These are phyloP conservation scores for Colletotrichum shisoi DNA, from an alignment of 2,329 filamentous ascomycete species.

Conservation along the genomic window DNA sequence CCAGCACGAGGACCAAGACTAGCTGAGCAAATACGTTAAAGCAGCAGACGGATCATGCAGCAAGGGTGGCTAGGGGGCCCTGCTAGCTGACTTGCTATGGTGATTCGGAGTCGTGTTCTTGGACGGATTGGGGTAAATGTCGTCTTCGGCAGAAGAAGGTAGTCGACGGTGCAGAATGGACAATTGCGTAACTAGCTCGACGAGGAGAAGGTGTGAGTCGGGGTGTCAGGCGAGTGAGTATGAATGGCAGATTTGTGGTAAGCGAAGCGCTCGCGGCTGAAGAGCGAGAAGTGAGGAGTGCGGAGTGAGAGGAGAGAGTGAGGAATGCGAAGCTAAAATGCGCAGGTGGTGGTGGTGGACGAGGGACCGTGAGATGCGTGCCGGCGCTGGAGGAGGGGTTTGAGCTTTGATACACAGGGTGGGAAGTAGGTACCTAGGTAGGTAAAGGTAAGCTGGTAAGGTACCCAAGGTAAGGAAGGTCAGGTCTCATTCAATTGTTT, in stretches of 20 bases:
- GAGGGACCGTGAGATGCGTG: slow-evolving; percentile 1
- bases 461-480: slow-evolving; percentile 15
- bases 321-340: slow-evolving; percentile 3
- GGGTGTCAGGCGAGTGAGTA: slow-evolving; percentile 9
- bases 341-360: neutral
- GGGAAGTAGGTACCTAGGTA: neutral
- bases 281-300: neutral
- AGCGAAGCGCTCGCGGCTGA: slow-evolving; percentile 14
- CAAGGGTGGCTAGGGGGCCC: slow-evolving; percentile 23
- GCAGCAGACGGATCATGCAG: slow-evolving; percentile 31
- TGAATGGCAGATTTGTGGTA: neutral
- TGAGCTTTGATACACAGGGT: slow-evolving; percentile 1
- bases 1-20: slow-evolving; percentile 14
- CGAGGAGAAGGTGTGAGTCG: slow-evolving; percentile 14
- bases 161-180: neutral
- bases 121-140: slow-evolving; percentile 28
- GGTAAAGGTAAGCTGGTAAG: neutral
- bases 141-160: slow-evolving; percentile 12
- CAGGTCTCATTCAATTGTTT: slow-evolving; percentile 25
- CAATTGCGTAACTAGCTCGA: slow-evolving; percentile 1
- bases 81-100: slow-evolving; percentile 21
- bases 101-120: slow-evolving; percentile 7
- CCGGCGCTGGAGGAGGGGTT: slow-evolving; percentile 28
- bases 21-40: slow-evolving; percentile 24
- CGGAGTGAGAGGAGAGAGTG: slow-evolving; percentile 9